Evolutionary conservation across 2,329 filamentous ascomycete genomes (phyloP).

Genomic region (Fusarium protoensiforme): DNA sequence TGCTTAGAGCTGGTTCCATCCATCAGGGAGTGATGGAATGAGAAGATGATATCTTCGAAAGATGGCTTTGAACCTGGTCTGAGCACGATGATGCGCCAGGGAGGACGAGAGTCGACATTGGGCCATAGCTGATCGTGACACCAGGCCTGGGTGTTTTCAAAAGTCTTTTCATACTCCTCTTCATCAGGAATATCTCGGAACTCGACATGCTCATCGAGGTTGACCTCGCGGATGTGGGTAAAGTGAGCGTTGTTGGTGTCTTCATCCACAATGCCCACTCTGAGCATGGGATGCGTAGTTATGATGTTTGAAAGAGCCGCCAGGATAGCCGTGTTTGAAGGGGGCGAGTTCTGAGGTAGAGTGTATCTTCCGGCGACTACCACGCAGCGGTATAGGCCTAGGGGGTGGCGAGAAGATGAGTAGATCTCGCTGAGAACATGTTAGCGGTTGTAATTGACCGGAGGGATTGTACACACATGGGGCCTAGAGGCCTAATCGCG

Average conservation of each 20-base stretch:
- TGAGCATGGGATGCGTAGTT: slow-evolving; percentile 57
- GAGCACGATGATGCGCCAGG: slow-evolving; percentile 60
- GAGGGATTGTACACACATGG: slow-evolving; percentile 33
- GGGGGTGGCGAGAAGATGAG: slow-evolving; percentile 57
- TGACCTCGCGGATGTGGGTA: slow-evolving; percentile 54
- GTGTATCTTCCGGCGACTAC: slow-evolving; percentile 58
- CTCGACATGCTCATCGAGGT: slow-evolving; percentile 57
- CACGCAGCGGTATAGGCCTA: slow-evolving; percentile 61
- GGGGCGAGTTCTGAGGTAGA: slow-evolving; percentile 7
- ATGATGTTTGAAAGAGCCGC: slow-evolving; percentile 55
- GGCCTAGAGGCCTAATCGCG: slow-evolving; percentile 41
- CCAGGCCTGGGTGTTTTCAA: slow-evolving; percentile 50
- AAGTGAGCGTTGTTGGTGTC: slow-evolving; percentile 57
- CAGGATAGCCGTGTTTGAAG: slow-evolving; percentile 42
- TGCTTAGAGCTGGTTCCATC: slow-evolving; percentile 61
- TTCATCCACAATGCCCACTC: slow-evolving; percentile 60
- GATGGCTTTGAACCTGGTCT: slow-evolving; percentile 26
- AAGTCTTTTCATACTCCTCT: slow-evolving; percentile 44
- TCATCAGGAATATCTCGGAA: slow-evolving; percentile 43
- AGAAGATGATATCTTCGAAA: slow-evolving; percentile 57
- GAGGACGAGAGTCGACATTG: slow-evolving; percentile 53
- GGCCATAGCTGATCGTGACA: slow-evolving; percentile 56
- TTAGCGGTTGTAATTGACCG: slow-evolving; percentile 1
- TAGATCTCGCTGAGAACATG: slow-evolving; percentile 53
- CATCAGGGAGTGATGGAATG: slow-evolving; percentile 63